phyloP scores from a whole-genome alignment of 352 stramenopile genomes.

The Globisporangium yorkense region DNA sequence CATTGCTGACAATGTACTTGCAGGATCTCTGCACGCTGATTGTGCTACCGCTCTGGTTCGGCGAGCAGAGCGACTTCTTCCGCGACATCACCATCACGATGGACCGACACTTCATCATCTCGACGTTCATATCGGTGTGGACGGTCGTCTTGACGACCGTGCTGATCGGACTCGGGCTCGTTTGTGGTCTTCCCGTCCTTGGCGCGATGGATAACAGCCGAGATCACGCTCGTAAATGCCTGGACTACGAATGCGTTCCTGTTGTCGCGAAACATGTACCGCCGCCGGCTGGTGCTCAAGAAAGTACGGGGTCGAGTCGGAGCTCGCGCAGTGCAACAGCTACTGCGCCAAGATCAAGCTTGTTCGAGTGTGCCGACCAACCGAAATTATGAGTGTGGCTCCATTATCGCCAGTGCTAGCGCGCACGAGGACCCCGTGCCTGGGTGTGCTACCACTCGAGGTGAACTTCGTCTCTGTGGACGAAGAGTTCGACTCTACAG shows the following conservation, averaged over 20 bases:
- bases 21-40: constrained; percentile 10
- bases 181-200: neutral
- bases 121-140: neutral
- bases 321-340: constrained; percentile 3
- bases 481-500: constrained; percentile 1
- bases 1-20: constrained; percentile 10
- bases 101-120: neutral
- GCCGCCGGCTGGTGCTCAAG: neutral
- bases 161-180: neutral
- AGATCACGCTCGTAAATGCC: constrained; percentile 2
- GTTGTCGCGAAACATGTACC: constrained; percentile 2
- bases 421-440: neutral
- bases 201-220: neutral
- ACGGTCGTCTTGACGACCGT: neutral
- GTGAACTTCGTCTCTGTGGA: neutral
- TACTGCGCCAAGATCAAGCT: constrained; percentile 2
- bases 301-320: neutral
- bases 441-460: neutral
- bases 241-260: constrained; percentile 1
- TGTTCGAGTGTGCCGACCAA: neutral
- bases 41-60: constrained; percentile 9
- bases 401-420: neutral
- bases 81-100: constrained; percentile 19
- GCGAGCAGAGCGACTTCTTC: constrained; percentile 13
- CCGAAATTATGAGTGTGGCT: neutral